Conservation (phyloP, 2,329 filamentous ascomycete species). For the Alternaria angustiovoidea region DNA sequence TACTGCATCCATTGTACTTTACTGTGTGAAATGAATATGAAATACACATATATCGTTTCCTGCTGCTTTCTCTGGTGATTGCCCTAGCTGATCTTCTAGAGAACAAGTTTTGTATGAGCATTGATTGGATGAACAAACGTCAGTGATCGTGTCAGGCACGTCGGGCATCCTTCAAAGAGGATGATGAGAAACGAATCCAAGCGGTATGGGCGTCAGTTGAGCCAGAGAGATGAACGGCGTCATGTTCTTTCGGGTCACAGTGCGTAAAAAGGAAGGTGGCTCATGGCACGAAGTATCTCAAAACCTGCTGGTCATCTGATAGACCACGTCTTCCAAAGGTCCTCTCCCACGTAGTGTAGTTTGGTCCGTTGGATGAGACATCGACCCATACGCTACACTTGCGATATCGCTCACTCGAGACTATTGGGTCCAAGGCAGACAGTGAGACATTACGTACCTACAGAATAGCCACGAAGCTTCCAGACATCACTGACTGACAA, state of each 20-base stretch:
- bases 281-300: too few relatives aligned
- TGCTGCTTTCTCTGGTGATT: neutral
- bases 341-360: neutral
- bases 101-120: neutral
- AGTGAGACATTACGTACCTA: neutral
- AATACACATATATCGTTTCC: neutral
- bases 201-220: too few relatives aligned
- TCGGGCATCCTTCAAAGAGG: too few relatives aligned
- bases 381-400: neutral
- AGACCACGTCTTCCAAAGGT: neutral
- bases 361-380: neutral
- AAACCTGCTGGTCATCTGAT: neutral
- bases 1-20: constrained; percentile 10
- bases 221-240: too few relatives aligned
- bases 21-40: constrained; percentile 8
- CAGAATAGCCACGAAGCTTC: neutral
- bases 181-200: too few relatives aligned
- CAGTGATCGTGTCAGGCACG: too few relatives aligned
- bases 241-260: too few relatives aligned
- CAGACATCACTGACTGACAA: neutral
- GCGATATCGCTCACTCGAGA: neutral
- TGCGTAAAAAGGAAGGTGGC: too few relatives aligned
- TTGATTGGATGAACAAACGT: neutral
- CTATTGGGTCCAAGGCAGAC: neutral
- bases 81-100: neutral